Conservation (phyloP, 805 yeast genomes). For the Candida vaughaniae region DNA sequence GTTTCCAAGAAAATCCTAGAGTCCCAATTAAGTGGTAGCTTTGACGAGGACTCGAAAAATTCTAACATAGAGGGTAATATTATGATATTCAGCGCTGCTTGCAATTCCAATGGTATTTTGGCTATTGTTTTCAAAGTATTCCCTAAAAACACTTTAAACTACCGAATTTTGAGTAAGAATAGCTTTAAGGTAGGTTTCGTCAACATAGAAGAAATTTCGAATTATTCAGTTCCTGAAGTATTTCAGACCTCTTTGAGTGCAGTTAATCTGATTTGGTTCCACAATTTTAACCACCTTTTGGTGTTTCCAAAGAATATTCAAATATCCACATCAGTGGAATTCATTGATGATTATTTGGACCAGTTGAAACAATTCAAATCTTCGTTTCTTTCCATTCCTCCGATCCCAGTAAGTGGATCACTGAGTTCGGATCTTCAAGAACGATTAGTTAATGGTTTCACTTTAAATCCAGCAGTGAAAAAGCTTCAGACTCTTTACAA, state of each 20-base stretch:
- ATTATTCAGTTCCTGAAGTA: conserved; percentile 1
- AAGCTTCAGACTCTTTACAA: conserved; percentile 21
- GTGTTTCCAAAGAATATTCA: conserved; percentile 15
- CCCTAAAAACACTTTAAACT: conserved; percentile 27
- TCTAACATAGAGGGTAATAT: conserved; percentile 23
- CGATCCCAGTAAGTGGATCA: not conserved
- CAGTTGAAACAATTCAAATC: conserved; percentile 10
- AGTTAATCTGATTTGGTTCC: conserved; percentile 23
- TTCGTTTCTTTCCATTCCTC: not conserved
- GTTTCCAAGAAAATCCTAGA: not conserved
- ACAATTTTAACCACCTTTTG: conserved; percentile 19
- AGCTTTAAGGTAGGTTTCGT: conserved; percentile 27
- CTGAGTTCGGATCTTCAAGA: conserved; percentile 3
- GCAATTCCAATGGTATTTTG: conserved; percentile 19
- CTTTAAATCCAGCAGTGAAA: conserved; percentile 16
- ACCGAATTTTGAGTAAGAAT: conserved; percentile 24
- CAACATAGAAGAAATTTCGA: conserved; percentile 12
- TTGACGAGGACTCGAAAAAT: conserved; percentile 3
- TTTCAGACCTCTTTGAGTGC: conserved; percentile 22
- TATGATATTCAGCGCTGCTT: conserved; percentile 23
- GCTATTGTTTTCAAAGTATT: conserved; percentile 23
- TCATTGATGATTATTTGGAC: conserved; percentile 14
- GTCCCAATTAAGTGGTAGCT: conserved; percentile 2
- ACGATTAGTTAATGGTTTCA: conserved; percentile 17
- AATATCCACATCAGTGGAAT: conserved; percentile 1